Evolutionary conservation across 306 rosid species (phyloP), one percentile per base, ranked within the genome.

Genomic region (Pyrus pyrifolia): DNA sequence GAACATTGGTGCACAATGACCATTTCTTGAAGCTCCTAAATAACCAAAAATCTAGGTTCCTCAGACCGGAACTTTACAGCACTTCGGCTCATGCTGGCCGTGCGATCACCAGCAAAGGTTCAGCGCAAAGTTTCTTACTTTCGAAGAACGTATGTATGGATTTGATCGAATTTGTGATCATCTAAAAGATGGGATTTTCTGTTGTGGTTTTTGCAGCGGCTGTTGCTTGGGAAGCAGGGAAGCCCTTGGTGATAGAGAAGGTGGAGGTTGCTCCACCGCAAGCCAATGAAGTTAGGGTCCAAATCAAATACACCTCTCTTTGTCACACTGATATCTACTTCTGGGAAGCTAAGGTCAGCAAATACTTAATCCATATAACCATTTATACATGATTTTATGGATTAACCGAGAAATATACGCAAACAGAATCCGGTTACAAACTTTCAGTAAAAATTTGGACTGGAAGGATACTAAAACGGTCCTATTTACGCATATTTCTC

Each of bases 171-270:
- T 35, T 35, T 35, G 8, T 35, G 0, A 35, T 35, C 40, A 35
- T 66, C 4, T 66, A 29, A 5, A 42, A 25, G 23, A 23, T 25
- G 31, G 23, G 35, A 7, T 15, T 35, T 60, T 44, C 3, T 23
- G 11, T 59, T 45, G 42, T 59, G 21, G 15, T 21, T 75, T n/a
- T 72, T 58, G 78, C 70, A 83, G 84, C 82, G 11, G 79, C 81
- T 8, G 81, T 80, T 60, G 84, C 77, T 11, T 83, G 84, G 84
- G 84, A 83, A 72, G 86, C 86, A 71, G 81, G 86, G 49, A 76
- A 80, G 55, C 79, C 84, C 33, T 68, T 83, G 81, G 76, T 42
- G 69, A 80, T 83, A 51, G 87, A 83, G 73, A 51, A 73, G 19
- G 87, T 76, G 60, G 79, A 83, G 77, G 87, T 80, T 63, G 80